Percentiles rank a stretch among this genome's conserved stretches.
Evolutionary conservation across 2,329 filamentous ascomycete species (phyloP).

Genomic region (Fusarium sp.): DNA sequence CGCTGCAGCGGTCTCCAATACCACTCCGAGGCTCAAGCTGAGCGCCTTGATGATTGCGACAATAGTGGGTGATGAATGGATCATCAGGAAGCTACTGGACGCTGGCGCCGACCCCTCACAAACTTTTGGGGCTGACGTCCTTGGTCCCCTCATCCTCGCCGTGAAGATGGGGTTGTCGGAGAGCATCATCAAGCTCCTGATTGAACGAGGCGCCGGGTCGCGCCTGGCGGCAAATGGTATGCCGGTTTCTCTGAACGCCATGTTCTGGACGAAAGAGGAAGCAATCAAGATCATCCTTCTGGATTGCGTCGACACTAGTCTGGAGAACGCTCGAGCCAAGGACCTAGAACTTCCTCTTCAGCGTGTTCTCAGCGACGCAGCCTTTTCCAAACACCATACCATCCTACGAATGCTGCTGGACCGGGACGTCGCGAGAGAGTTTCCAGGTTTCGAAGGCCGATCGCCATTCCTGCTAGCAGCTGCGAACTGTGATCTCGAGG

Average conservation of each 20-base stretch:
- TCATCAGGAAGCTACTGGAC: background rate
- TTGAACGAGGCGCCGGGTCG: background rate
- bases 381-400: background rate
- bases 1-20: background rate
- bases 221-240: background rate
- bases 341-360: background rate
- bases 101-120: background rate
- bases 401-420: background rate
- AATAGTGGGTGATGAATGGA: background rate
- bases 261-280: background rate
- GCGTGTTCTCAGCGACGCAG: background rate
- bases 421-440: background rate
- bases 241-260: background rate
- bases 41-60: background rate
- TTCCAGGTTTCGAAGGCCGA: background rate
- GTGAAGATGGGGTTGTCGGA: background rate
- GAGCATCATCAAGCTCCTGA: background rate
- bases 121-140: background rate
- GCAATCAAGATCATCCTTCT: background rate
- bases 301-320: background rate
- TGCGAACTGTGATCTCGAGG: background rate
- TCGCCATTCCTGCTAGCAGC: background rate
- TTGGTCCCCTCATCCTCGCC: background rate
- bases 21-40: background rate
- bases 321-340: background rate